A percentile compares a stretch with the other conserved stretches of the same genome.
These are phyloP conservation scores for Xylaria sp. DNA, from an alignment of 2,329 filamentous ascomycete species.

Conservation along the genomic window DNA sequence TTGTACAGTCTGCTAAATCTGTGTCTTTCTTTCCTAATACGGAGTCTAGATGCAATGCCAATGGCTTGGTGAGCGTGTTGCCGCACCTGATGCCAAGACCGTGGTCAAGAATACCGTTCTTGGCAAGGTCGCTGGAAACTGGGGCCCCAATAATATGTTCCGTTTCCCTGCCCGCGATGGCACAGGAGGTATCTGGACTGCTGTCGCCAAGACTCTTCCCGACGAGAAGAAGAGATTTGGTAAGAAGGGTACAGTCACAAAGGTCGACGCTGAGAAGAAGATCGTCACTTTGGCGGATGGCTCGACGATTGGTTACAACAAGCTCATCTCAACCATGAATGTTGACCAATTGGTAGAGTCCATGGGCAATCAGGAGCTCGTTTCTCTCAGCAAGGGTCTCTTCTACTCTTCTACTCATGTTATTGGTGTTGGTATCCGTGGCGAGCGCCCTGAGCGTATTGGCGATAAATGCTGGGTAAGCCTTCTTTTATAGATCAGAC, in stretches of 20 bases:
- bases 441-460: constrained; percentile 90
- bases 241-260: constrained; percentile 82
- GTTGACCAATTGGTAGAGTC: constrained; percentile 87
- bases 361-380: constrained; percentile 88
- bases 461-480: constrained; percentile 98
- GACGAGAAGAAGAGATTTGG: constrained; percentile 93
- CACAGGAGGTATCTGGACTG: constrained; percentile 99
- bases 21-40: constrained; percentile 29
- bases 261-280: constrained; percentile 88
- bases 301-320: constrained; percentile 88
- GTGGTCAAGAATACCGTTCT: constrained; percentile 95
- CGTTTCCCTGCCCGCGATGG: constrained; percentile 95
- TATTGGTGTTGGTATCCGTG: constrained; percentile 93
- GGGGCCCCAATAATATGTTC: constrained; percentile 98
- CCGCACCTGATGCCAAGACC: constrained; percentile 92
- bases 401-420: constrained; percentile 99
- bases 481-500: constrained; percentile 25
- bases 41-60: constrained; percentile 90
- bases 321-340: constrained; percentile 95
- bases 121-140: constrained; percentile 94
- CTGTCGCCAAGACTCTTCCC: constrained; percentile 91
- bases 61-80: constrained; percentile 98
- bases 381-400: constrained; percentile 85
- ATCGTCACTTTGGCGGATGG: constrained; percentile 84
- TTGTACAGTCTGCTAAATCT: constrained; percentile 46